A percentile compares a stretch with the other conserved stretches of the same genome.
These are phyloP conservation scores for Pichia norvegensis DNA, from an alignment of 1,139 yeast genomes.

Conservation along the genomic window DNA sequence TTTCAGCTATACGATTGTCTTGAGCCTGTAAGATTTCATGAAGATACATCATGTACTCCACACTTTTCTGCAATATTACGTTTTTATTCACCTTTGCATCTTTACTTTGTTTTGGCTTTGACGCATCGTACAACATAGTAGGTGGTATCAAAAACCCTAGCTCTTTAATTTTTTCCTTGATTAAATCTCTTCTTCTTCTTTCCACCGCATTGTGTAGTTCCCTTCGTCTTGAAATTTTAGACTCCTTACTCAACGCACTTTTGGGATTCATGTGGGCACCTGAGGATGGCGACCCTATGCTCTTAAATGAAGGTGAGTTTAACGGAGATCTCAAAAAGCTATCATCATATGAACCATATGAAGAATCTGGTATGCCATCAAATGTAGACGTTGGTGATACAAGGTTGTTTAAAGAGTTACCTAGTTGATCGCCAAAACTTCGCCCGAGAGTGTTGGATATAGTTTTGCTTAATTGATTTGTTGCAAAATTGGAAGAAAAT, in stretches of 20 bases:
- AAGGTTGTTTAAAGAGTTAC: constrained; percentile 25
- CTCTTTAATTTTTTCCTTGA: constrained; percentile 68
- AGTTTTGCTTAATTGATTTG: constrained; percentile 5
- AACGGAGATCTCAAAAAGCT: constrained; percentile 28
- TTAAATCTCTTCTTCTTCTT: constrained; percentile 67
- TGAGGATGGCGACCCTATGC: constrained; percentile 30
- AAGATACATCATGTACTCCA: constrained; percentile 57
- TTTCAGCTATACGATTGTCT: constrained; percentile 30
- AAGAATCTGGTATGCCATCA: constrained; percentile 29
- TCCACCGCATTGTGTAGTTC: constrained; percentile 81
- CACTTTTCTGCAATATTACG: constrained; percentile 58
- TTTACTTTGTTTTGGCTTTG: constrained; percentile 40
- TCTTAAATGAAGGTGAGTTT: constrained; percentile 29
- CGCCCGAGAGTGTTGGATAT: constrained; percentile 13
- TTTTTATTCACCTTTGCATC: constrained; percentile 70
- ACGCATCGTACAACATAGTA: constrained; percentile 45
- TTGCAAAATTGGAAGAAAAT: constrained; percentile 13
- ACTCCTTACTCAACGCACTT: constrained; percentile 56
- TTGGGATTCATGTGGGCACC: constrained; percentile 32
- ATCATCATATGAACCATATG: constrained; percentile 29
- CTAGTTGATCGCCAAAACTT: constrained; percentile 26
- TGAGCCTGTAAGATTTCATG: constrained; percentile 37
- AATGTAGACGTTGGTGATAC: constrained; percentile 28
- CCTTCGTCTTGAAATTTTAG: constrained; percentile 58
- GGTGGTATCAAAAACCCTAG: constrained; percentile 68